Evolutionary conservation across 179 eudicot genomes (phyloP).

Genomic region (Heliamphora pulchella): DNA sequence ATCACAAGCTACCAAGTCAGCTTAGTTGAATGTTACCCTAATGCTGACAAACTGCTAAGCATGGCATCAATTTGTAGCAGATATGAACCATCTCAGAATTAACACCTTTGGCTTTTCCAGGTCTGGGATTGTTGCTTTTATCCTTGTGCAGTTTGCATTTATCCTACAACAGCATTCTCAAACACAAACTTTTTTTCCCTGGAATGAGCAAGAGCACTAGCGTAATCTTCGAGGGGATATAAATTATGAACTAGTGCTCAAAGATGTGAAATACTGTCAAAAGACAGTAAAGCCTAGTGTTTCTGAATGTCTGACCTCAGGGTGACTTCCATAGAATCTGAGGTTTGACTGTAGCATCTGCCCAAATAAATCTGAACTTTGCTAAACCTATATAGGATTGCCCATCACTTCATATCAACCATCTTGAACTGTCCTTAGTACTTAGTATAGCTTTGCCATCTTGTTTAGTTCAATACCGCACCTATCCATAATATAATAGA

Average conservation of each 20-base stretch:
- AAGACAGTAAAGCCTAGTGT: neutral
- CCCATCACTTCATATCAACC: neutral
- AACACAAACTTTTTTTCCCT: neutral
- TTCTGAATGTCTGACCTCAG: neutral
- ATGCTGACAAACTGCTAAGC: neutral
- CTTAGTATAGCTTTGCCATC: neutral
- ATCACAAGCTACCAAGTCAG: neutral
- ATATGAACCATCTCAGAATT: neutral
- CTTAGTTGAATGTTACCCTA: neutral
- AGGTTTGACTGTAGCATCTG: neutral
- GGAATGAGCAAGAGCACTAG: conserved; percentile 2
- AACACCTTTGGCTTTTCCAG: conserved; percentile 3
- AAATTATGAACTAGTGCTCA: neutral
- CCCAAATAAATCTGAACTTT: neutral
- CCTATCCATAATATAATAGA: neutral
- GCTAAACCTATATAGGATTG: neutral
- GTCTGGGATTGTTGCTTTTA: neutral
- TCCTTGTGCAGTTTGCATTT: neutral
- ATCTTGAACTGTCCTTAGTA: neutral
- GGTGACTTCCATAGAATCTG: neutral
- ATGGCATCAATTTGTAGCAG: neutral
- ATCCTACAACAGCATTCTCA: neutral
- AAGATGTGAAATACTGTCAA: neutral
- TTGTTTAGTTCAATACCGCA: neutral
- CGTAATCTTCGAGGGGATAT: too few relatives aligned